Percentiles rank a stretch among this genome's conserved stretches.
These are phyloP conservation scores for Leishmania braziliensis DNA, from an alignment of 208 protist species.

Conservation along the genomic window DNA sequence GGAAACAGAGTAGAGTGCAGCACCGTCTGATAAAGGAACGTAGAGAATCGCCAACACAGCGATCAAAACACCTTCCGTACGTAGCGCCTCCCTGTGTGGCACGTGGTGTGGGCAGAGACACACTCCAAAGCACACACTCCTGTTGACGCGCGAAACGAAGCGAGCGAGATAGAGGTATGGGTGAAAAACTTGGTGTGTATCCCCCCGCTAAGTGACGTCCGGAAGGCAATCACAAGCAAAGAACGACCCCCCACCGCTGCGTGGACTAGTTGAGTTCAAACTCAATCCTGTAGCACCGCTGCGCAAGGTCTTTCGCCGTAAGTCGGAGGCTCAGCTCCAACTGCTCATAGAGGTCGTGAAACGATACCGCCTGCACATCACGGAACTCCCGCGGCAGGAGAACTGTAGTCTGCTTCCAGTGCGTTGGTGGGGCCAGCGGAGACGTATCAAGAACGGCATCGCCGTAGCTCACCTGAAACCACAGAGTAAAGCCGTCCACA, in stretches of 20 bases:
- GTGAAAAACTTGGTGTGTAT: not conserved
- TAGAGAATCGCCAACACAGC: not conserved
- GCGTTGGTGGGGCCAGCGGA: constrained; percentile 57
- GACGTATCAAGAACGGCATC: constrained; percentile 53
- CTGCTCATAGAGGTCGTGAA: constrained; percentile 22
- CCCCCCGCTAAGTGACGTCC: not conserved
- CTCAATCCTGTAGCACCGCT: constrained; percentile 63
- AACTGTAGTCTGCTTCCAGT: constrained; percentile 92
- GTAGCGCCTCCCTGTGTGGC: not conserved
- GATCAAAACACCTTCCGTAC: not conserved
- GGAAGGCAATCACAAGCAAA: not conserved
- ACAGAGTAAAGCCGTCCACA: constrained; percentile 76
- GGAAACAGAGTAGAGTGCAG: not conserved
- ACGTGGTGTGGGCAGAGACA: not conserved
- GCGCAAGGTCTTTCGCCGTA: constrained; percentile 22
- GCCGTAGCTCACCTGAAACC: constrained; percentile 72
- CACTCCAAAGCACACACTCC: not conserved
- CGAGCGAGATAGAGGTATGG: not conserved
- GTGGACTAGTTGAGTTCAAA: constrained; percentile 47
- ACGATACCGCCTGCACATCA: constrained; percentile 38
- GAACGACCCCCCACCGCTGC: not conserved
- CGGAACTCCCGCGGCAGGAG: constrained; percentile 58
- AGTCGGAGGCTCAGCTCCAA: constrained; percentile 44
- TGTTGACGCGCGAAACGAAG: not conserved
- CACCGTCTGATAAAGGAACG: not conserved